Evolutionary conservation across 2,329 filamentous ascomycete genomes (phyloP).

Genomic region (Aspergillus brunneoviolaceus): DNA sequence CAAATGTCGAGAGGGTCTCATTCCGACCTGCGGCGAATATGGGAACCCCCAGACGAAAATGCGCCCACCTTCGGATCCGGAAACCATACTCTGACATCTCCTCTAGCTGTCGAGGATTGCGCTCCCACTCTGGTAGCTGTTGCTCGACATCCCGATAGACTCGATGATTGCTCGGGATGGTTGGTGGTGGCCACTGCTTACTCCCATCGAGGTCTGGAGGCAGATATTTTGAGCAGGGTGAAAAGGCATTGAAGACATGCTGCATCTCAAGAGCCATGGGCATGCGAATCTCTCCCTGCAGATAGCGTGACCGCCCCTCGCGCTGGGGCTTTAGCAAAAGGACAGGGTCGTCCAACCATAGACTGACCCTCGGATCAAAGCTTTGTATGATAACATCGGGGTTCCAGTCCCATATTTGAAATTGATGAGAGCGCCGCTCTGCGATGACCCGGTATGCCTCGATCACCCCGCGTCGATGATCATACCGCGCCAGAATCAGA

Average conservation of each 20-base stretch:
- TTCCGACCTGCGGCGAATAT: conserved; percentile 25
- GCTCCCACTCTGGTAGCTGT: conserved; percentile 45
- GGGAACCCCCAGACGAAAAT: conserved; percentile 56
- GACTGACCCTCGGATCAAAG: conserved; percentile 67
- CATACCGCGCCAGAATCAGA: conserved; percentile 73
- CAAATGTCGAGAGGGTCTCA: conserved; percentile 61
- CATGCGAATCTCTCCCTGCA: conserved; percentile 50
- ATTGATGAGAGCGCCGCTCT: conserved; percentile 54
- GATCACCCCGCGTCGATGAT: conserved; percentile 70
- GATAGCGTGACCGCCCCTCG: conserved; percentile 23
- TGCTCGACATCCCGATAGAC: conserved; percentile 52
- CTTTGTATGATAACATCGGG: conserved; percentile 66
- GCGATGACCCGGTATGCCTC: conserved; percentile 77
- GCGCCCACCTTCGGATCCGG: conserved; percentile 73
- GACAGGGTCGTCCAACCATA: conserved; percentile 75
- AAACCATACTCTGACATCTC: conserved; percentile 71
- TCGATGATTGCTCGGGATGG: conserved; percentile 64
- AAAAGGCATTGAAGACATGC: conserved; percentile 64
- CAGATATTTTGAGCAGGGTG: conserved; percentile 57
- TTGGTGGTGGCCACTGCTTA: conserved; percentile 73
- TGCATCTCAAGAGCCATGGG: conserved; percentile 55
- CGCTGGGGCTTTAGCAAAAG: conserved; percentile 53
- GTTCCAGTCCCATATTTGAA: conserved; percentile 66
- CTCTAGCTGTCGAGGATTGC: conserved; percentile 52
- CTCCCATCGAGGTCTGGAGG: conserved; percentile 46